Base-by-base conservation (phyloP, 345 rosid species). In the Murraya koenigii region DNA sequence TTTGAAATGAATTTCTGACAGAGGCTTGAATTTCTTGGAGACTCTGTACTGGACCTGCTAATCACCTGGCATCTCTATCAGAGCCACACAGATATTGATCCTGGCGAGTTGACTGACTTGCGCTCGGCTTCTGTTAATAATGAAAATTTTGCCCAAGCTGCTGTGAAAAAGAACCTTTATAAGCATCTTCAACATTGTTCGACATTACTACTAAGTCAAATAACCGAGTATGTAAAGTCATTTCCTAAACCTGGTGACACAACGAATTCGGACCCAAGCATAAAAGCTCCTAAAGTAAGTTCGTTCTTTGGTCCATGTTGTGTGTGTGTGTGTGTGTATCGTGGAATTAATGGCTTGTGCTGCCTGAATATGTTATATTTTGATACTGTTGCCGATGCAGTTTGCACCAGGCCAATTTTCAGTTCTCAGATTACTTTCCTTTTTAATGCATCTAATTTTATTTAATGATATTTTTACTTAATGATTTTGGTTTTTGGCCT, bases 11-110 rank as follows among this genome's bases (percentile, higher is more conserved):
- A 55, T 52, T 69, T 78, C 66, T 17, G 72, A 72, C 92, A 95
- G 99, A 94, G 97, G 84, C 91, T 92, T 78, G 99, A 96, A 86
- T 96, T 91, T 87, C 98, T 96, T 3, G 98, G 98, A 1, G 97
- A 96, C 75, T 85, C 97, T 68, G 97, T 86, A 7, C 84, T 92
- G 85, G 98, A 94, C 83, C 78, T 94, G 88, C 91, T 94, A 39
- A 94, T 96, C 65, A 96, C 98, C 26, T 67, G 77, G 78, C 89
- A 96, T 84, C 94, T 92, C 56, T 96, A 91, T 82, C 86, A 88
- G 84, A 86, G 79, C 71, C 88, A 96, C 77, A 54, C 79, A 13
- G 79, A 85, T 54, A 81, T 89, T 17, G 91, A 95, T 73, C 98
- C 97, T 32, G 99, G 99, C 63, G 93, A 89, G 81, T 82, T 96